phyloP scores from a whole-genome alignment of 306 rosid species.

The Cucurbita maxima region DNA sequence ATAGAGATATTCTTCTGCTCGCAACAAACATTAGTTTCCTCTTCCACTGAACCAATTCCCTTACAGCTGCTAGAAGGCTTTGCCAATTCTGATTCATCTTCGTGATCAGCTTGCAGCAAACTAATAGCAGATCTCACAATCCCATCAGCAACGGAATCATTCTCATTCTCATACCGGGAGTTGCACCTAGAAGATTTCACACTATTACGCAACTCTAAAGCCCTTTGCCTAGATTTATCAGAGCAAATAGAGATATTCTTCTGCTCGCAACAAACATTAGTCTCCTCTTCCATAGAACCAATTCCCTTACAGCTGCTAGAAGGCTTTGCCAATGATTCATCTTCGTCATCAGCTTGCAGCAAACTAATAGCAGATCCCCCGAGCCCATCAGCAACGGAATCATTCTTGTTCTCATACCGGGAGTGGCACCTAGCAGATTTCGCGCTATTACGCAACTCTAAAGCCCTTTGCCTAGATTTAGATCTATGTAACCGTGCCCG shows the following conservation, averaged over 20 bases:
- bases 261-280: slow-evolving; percentile 14
- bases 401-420: slow-evolving; percentile 16
- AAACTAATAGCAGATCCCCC: slow-evolving; percentile 22
- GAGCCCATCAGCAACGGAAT: slow-evolving; percentile 17
- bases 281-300: slow-evolving; percentile 23
- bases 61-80: too few species aligned
- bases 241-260: slow-evolving; percentile 4
- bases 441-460: slow-evolving; percentile 53
- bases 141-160: slow-evolving; percentile 14
- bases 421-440: slow-evolving; percentile 20
- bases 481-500: slow-evolving; percentile 72
- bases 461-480: slow-evolving; percentile 74
- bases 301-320: slow-evolving; percentile 15
- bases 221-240: slow-evolving; percentile 62
- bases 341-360: slow-evolving; percentile 20
- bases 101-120: too few species aligned
- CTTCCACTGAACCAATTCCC: too few species aligned
- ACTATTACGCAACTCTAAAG: slow-evolving; percentile 56
- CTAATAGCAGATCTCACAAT: too few species aligned
- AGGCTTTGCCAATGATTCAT: slow-evolving; percentile 25
- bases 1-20: too few species aligned
- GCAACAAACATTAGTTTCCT: too few species aligned
- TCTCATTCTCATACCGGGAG: slow-evolving; percentile 18
- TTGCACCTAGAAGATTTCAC: slow-evolving; percentile 23
- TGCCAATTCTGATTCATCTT: too few species aligned